phyloP scores from a whole-genome alignment of 1,139 yeast species.

The Candida sanyaensis region DNA sequence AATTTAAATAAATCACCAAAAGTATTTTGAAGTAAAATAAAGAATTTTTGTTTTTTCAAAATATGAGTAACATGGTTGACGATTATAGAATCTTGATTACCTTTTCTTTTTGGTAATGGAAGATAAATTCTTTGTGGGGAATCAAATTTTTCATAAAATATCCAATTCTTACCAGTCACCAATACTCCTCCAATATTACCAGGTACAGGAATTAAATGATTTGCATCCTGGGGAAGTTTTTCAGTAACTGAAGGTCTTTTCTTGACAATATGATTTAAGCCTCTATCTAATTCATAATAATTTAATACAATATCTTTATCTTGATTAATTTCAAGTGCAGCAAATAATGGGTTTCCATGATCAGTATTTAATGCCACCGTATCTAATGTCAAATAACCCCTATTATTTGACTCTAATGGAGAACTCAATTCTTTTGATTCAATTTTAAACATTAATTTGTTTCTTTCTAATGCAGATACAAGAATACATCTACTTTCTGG shows the following conservation, averaged over 20 bases:
- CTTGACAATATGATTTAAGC: conserved; percentile 72
- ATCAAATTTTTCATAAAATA: conserved; percentile 25
- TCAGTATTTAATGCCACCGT: conserved; percentile 70
- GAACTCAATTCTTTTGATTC: conserved; percentile 52
- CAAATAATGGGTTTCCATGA: conserved; percentile 81
- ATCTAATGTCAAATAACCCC: conserved; percentile 54
- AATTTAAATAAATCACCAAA: conserved; percentile 81
- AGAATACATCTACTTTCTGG: conserved; percentile 72
- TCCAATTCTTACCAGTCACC: conserved; percentile 36
- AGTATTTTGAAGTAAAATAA: conserved; percentile 70
- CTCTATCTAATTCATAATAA: conserved; percentile 82
- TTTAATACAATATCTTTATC: conserved; percentile 35
- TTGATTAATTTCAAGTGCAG: conserved; percentile 62
- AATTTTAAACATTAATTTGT: conserved; percentile 60
- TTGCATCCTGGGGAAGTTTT: conserved; percentile 33
- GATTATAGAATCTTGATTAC: conserved; percentile 34
- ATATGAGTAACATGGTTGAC: conserved; percentile 65
- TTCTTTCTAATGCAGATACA: conserved; percentile 71
- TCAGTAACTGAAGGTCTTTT: conserved; percentile 37
- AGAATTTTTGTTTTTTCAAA: conserved; percentile 59
- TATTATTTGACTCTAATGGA: conserved; percentile 69
- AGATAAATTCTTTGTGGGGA: conserved; percentile 13
- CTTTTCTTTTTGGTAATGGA: conserved; percentile 49
- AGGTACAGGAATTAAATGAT: conserved; percentile 36
- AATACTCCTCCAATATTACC: conserved; percentile 37